phyloP scores from a whole-genome alignment of 495 filamentous ascomycete genomes.

The Clohesyomyces aquaticus region DNA sequence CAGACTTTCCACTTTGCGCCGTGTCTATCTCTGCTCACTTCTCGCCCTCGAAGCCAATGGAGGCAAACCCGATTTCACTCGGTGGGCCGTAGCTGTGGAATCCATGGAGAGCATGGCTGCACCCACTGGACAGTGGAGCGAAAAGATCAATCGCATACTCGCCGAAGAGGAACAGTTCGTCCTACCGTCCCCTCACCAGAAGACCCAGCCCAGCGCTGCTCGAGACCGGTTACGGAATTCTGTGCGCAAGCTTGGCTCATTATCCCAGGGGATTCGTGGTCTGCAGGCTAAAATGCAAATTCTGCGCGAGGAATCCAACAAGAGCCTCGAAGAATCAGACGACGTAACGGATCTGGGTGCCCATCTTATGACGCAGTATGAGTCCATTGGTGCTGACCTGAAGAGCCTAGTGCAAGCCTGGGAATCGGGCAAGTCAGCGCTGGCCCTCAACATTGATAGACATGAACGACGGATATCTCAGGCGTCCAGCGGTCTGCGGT shows the following conservation, averaged over 20 bases:
- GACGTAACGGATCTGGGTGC: slow-evolving; percentile 74
- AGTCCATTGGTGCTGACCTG: slow-evolving; percentile 88
- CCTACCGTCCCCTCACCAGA: slow-evolving; percentile 66
- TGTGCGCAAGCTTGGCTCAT: slow-evolving; percentile 78
- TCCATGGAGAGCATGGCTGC: slow-evolving; percentile 67
- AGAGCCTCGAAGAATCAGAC: slow-evolving; percentile 70
- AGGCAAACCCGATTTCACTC: slow-evolving; percentile 72
- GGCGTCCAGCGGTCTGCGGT: slow-evolving; percentile 59
- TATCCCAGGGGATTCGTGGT: slow-evolving; percentile 87
- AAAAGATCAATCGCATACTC: slow-evolving; percentile 69
- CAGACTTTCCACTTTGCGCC: slow-evolving; percentile 76
- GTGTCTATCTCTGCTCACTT: slow-evolving; percentile 82
- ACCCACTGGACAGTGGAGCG: slow-evolving; percentile 57
- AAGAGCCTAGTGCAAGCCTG: slow-evolving; percentile 83
- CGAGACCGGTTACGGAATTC: slow-evolving; percentile 82
- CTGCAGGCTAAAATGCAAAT: slow-evolving; percentile 95
- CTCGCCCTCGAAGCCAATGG: slow-evolving; percentile 87
- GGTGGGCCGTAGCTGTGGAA: slow-evolving; percentile 79
- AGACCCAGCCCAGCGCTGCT: slow-evolving; percentile 69
- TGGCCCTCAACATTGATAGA: slow-evolving; percentile 73
- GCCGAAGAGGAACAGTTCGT: slow-evolving; percentile 70
- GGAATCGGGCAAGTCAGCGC: slow-evolving; percentile 79
- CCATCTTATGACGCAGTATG: slow-evolving; percentile 84
- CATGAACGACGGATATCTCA: slow-evolving; percentile 70
- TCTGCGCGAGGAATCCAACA: slow-evolving; percentile 84